Evolutionary conservation across 305 asterid genomes (phyloP), one percentile per base, ranked within the genome.

Genomic region (Rubia tinctorum): DNA sequence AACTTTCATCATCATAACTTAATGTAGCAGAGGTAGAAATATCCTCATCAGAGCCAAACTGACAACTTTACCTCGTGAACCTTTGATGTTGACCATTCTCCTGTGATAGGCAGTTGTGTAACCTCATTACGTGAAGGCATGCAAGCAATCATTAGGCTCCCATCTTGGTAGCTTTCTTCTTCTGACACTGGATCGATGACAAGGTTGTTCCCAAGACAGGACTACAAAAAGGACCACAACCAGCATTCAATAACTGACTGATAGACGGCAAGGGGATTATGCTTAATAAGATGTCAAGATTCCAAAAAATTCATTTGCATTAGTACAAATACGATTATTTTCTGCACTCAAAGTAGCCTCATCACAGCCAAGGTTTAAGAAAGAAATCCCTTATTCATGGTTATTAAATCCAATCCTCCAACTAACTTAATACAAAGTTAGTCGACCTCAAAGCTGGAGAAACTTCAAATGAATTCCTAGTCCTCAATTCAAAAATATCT

Each of bases 11-110:
- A 39, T 39, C 65, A 13, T 37, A 17, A 30, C 51, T 11, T 27
- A 14, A 27, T 9, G 37, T 61, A 18, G 78, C 8, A 66, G 7
- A 18, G 27, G 34, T 1, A 71, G 55, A 18, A 40, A 69, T 40
- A 22, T 37, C 5, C 10, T 40, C 43, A 42, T 56, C 20, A 13
- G 34, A 43, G 8, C 47, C 62, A n/a, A 68, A 71, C 44, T 47
- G 58, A 43, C 39, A 69, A 20, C 39, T 47, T 37, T 77, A 77
- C 80, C 80, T 77, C 80, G 11, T 72, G 71, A 45, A 77, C 61
- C 63, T 77, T 49, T 56, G 78, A 74, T 34, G 83, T 76, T 42
- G 80, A 76, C 83, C 83, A 76, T 67, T 72, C 83, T 61, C 83
- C 83, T 0, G 83, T 76, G 2, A 80, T 13, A 34, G 75, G 72